phyloP scores from a whole-genome alignment of 179 eudicot genomes.

The Corrigiola litoralis region DNA sequence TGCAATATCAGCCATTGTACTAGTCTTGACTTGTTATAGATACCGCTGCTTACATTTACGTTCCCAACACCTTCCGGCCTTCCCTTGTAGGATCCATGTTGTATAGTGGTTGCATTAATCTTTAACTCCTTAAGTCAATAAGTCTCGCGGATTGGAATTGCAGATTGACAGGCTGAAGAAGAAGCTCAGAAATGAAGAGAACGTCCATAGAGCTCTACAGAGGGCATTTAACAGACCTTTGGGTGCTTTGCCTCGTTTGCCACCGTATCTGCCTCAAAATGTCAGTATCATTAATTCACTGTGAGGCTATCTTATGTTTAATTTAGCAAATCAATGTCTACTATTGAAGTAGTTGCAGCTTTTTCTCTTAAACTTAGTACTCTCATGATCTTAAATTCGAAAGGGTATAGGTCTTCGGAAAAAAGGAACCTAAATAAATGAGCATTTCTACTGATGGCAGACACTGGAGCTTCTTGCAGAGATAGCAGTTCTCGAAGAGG shows the following conservation, averaged over 20 bases:
- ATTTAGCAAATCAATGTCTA: neutral
- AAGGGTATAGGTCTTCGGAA: neutral
- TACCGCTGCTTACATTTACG: neutral
- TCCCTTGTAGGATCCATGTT: too few relatives aligned
- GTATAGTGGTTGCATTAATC: too few relatives aligned
- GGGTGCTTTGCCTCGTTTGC: conserved; percentile 51
- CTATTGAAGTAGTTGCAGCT: too few relatives aligned
- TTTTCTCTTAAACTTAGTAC: too few relatives aligned
- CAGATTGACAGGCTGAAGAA: conserved; percentile 85
- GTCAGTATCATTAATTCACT: conserved; percentile 12
- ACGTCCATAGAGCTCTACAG: conserved; percentile 71
- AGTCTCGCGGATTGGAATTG: conserved; percentile 9
- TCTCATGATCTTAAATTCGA: neutral
- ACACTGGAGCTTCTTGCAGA: conserved; percentile 35
- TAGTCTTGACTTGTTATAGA: neutral
- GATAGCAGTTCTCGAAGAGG: conserved; percentile 35
- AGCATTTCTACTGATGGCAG: conserved; percentile 7
- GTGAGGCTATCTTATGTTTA: neutral
- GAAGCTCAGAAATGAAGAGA: conserved; percentile 84
- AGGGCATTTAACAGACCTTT: conserved; percentile 84
- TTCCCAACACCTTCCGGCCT: neutral
- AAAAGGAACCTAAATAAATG: neutral
- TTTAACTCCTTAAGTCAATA: too few relatives aligned
- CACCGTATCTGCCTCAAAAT: conserved; percentile 42
- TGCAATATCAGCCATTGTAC: neutral